phyloP scores from a whole-genome alignment of 768 basidiomycete genomes.

The Multifurca ochricompacta region DNA sequence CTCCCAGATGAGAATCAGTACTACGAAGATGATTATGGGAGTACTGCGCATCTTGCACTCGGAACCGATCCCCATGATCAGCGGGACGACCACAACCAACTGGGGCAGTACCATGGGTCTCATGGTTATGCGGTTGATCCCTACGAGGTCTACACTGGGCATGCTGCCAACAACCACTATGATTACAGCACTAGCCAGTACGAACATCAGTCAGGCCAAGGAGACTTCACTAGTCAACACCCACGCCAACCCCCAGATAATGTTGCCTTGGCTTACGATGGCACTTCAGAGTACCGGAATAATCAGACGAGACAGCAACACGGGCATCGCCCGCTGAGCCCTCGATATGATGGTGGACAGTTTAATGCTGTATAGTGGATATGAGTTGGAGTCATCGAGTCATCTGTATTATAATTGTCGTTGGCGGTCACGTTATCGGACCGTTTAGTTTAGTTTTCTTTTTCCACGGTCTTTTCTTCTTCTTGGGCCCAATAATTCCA shows the following conservation, averaged over 20 bases:
- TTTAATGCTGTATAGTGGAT: slow-evolving; percentile 9
- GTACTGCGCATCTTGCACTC: slow-evolving; percentile 49
- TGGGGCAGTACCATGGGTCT: neutral
- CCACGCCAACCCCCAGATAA: neutral
- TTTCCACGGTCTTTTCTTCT: neutral
- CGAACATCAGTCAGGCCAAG: neutral
- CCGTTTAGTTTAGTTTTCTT: neutral
- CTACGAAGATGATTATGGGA: slow-evolving; percentile 67
- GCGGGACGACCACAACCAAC: slow-evolving; percentile 23
- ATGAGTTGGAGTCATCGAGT: neutral
- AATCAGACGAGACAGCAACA: neutral
- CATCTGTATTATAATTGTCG: slow-evolving; percentile 5
- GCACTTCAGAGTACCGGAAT: neutral
- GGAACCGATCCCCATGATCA: slow-evolving; percentile 54
- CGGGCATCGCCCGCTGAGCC: neutral
- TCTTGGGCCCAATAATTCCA: neutral
- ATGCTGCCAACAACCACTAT: neutral
- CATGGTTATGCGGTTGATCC: slow-evolving; percentile 33
- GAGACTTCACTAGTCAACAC: slow-evolving; percentile 1
- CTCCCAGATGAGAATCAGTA: slow-evolving; percentile 44
- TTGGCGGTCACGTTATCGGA: no score
- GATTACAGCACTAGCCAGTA: slow-evolving; percentile 1
- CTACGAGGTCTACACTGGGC: slow-evolving; percentile 41
- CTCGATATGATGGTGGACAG: neutral
- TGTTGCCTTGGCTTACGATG: slow-evolving; percentile 4